Base-by-base conservation (phyloP, 345 rosid genomes). In the Erysimum cheiranthoides region DNA sequence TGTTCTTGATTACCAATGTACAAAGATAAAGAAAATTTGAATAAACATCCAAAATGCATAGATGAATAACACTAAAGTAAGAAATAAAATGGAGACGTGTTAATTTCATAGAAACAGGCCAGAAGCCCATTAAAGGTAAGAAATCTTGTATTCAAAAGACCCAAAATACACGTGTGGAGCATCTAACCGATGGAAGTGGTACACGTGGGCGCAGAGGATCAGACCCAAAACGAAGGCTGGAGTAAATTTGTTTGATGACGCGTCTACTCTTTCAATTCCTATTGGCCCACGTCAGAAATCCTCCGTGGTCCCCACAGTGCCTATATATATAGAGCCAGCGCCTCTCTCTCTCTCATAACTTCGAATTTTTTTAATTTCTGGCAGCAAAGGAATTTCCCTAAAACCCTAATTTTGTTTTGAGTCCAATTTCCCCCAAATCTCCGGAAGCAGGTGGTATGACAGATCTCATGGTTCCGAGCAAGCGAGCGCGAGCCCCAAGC, bases 401-500 rank as follows among this genome's bases (percentile, higher is more conserved):
- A 64, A 66, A 66, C 45, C 58, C 43, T 66, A 66, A 66, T 49
- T 14, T 61, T 16, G 2, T 3, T 3, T 31, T 1, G 32, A 21
- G 25, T 21, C 25, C 2, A 31, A 31, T 31, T 31, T 5, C 32
- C 32, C 32, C 32, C 32, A 31, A 31, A 31, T 31, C 4, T 13
- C 36, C 7, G 14, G 3, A 11, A 10, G 32, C 49, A 21, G 25
- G 25, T 21, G 25, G 25, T 6, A 56, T 69, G 64, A 42, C 40
- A 10, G 34, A 74, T 66, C 6, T 66, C 6, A 31, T 47, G n/a
- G 8, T 66, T 3, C 21, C 73, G 12, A 21, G 78, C 6, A 74
- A 74, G 43, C 30, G 78, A 28, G 52, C 50, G 1, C 73, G 78
- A 50, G 30, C 8, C 40, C 43, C 73, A 5, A 66, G 61, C 67